Conservation (phyloP, 306 rosid species). For the Echinosophora koreensis region DNA sequence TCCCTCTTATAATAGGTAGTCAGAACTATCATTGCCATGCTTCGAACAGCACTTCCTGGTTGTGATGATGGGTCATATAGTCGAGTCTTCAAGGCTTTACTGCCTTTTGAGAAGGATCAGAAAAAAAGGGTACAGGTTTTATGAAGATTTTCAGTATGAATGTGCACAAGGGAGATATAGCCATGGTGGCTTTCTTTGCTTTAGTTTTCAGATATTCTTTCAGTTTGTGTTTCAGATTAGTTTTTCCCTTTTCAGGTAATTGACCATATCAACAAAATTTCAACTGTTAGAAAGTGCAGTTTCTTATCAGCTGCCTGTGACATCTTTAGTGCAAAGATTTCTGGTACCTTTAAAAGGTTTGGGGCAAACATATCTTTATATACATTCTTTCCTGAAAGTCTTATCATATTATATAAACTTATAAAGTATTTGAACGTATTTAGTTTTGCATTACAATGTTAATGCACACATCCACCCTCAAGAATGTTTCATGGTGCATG, state of each 20-base stretch:
- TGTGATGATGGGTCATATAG: constrained; percentile 81
- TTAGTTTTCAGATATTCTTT: constrained; percentile 38
- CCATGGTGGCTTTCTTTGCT: constrained; percentile 35
- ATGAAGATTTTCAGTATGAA: constrained; percentile 40
- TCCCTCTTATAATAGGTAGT: constrained; percentile 68
- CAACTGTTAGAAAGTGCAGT: constrained; percentile 77
- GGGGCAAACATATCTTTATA: neutral
- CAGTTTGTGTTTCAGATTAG: constrained; percentile 12
- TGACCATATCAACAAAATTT: constrained; percentile 82
- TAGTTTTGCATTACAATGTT: neutral
- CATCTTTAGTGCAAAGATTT: constrained; percentile 85
- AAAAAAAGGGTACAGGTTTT: constrained; percentile 72
- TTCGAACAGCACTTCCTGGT: constrained; percentile 72
- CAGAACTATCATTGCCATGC: constrained; percentile 82
- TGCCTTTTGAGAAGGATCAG: constrained; percentile 84
- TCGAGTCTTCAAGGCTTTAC: constrained; percentile 85
- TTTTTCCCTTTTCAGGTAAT: constrained; percentile 67
- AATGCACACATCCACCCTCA: neutral
- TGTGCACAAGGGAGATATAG: constrained; percentile 17
- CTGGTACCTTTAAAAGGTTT: constrained; percentile 93
- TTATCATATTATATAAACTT: constrained; percentile 24
- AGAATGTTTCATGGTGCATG: neutral
- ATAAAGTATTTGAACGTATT: constrained; percentile 14
- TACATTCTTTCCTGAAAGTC: constrained; percentile 13
- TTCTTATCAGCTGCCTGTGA: constrained; percentile 81